Base-by-base conservation (phyloP, 2,329 filamentous ascomycete species). In the Epicoccum sorghinum region DNA sequence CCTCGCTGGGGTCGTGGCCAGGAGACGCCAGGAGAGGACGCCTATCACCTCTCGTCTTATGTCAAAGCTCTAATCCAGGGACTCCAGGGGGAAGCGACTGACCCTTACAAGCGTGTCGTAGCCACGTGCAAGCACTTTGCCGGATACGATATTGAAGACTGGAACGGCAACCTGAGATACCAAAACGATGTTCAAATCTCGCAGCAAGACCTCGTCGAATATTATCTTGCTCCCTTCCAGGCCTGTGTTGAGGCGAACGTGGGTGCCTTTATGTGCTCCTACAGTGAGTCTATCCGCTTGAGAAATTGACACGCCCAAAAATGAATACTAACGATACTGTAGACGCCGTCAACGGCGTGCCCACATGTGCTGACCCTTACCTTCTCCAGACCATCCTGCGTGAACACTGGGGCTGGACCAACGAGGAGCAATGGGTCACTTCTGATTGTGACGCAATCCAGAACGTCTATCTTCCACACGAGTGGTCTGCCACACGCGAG, bases 191-290 rank as follows among this genome's bases (percentile, higher is more conserved):
- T 84, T 3, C 75, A 79, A 7, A 81, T 87, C 49, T 78, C 79
- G 7, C 75, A 79, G 44, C 87, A 89, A 60, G 88, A 90, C 57
- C 74, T 90, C 5, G 79, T 83, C 0, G 87, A 89, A 62, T 90
- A 89, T 71, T 90, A 88, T 65, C 78, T 88, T 18, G 85, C 84
- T 0, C 82, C 86, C 0, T 90, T 90, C 73, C 77, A 86, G 63
- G 80, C 65, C 24, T 79, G 78, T 57, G 77, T 77, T 1, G 75
- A 78, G 45, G 74, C 75, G 0, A 78, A 79, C 38, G 77, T 79
- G n/a, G 77, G 77, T n/a, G 65, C 66, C 10, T 73, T 79, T 79
- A 68, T 89, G 87, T 69, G 84, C 82, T 43, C 78, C 8, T 86
- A 85, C 27, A 77, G 59, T 62, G 47, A 57, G 60, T 55, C 10